These are phyloP conservation scores for Phyllosticta capitalensis DNA, from an alignment of 2,329 filamentous ascomycete genomes.

Conservation along the genomic window DNA sequence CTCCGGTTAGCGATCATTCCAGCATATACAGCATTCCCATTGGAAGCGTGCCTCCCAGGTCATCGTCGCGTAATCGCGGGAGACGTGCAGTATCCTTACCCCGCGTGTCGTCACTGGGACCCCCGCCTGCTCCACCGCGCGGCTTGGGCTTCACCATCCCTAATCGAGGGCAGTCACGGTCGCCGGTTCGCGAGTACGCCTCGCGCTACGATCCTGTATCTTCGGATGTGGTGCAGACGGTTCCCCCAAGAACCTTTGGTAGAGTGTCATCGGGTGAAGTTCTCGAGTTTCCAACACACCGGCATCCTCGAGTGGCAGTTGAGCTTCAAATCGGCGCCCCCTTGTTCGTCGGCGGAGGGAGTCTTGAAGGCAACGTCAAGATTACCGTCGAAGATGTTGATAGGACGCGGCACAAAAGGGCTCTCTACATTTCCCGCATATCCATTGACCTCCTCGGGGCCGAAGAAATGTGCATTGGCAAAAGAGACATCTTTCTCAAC, in stretches of 20 bases:
- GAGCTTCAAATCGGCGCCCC: slow-evolving; percentile 42
- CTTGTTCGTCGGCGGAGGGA: slow-evolving; percentile 47
- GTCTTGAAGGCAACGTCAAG: slow-evolving; percentile 42
- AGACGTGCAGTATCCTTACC: slow-evolving; percentile 15
- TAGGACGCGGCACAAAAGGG: slow-evolving; percentile 32
- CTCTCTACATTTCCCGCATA: slow-evolving; percentile 39
- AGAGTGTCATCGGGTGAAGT: slow-evolving; percentile 40
- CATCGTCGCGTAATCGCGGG: slow-evolving; percentile 32
- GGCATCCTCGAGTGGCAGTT: slow-evolving; percentile 40
- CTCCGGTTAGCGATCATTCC: slow-evolving; percentile 28
- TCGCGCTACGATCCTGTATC: slow-evolving; percentile 33
- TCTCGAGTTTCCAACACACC: slow-evolving; percentile 39
- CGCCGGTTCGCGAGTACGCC: slow-evolving; percentile 38
- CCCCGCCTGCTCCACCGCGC: slow-evolving; percentile 18
- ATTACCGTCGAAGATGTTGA: slow-evolving; percentile 40
- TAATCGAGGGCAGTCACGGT: slow-evolving; percentile 36
- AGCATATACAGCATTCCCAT: slow-evolving; percentile 38
- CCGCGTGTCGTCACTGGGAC: slow-evolving; percentile 12
- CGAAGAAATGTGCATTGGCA: slow-evolving; percentile 40
- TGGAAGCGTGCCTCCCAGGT: slow-evolving; percentile 36
- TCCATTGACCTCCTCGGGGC: slow-evolving; percentile 44
- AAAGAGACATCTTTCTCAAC: slow-evolving; percentile 41
- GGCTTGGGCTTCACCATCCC: slow-evolving; percentile 30
- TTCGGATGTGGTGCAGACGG: slow-evolving; percentile 32
- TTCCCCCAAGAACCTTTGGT: slow-evolving; percentile 41